phyloP scores from a whole-genome alignment of 2,329 filamentous ascomycete species.

The Hypoxylon sp. region DNA sequence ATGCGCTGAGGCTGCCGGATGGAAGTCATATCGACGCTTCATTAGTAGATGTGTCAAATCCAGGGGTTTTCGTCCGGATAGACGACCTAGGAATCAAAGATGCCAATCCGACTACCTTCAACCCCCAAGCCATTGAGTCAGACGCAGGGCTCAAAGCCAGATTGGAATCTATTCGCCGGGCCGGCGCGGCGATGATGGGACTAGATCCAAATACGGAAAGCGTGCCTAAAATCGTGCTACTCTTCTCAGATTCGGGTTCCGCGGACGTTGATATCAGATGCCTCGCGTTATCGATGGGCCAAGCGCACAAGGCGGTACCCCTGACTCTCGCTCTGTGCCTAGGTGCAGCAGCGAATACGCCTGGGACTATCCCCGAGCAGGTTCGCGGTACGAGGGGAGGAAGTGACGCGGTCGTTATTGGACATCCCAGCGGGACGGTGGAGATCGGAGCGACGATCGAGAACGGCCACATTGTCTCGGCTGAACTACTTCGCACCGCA shows the following conservation, averaged over 20 bases:
- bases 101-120: slow-evolving; percentile 22
- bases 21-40: slow-evolving; percentile 51
- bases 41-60: slow-evolving; percentile 58
- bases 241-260: slow-evolving; percentile 41
- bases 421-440: slow-evolving; percentile 61
- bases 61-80: slow-evolving; percentile 56
- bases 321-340: slow-evolving; percentile 58
- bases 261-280: slow-evolving; percentile 57
- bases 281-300: slow-evolving; percentile 61
- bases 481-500: slow-evolving; percentile 61
- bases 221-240: slow-evolving; percentile 61
- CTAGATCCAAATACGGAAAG: slow-evolving; percentile 54
- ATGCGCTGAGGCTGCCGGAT: slow-evolving; percentile 50
- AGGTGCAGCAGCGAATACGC: slow-evolving; percentile 55
- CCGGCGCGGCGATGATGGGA: slow-evolving; percentile 56
- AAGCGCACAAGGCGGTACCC: slow-evolving; percentile 59
- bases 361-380: slow-evolving; percentile 56
- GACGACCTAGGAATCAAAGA: slow-evolving; percentile 49
- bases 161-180: slow-evolving; percentile 55
- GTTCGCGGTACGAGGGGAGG: slow-evolving; percentile 11
- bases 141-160: slow-evolving; percentile 48
- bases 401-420: slow-evolving; percentile 54
- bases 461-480: slow-evolving; percentile 58
- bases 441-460: slow-evolving; percentile 59
- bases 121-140: slow-evolving; percentile 51